phyloP scores from a whole-genome alignment of 768 basidiomycete species.

The Psilocybe azurescens region DNA sequence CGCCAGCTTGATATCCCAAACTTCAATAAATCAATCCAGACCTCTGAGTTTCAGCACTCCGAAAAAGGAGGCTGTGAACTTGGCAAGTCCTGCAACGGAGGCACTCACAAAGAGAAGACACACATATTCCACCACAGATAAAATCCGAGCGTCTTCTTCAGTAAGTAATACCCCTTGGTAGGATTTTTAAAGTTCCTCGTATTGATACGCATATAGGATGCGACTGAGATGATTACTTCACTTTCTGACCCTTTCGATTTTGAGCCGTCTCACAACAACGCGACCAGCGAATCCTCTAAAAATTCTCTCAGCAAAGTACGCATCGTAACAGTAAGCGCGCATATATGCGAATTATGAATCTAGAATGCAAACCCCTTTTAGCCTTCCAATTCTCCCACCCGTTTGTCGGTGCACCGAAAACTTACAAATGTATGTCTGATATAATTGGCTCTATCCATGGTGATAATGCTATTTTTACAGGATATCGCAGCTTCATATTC shows the following conservation, averaged over 20 bases:
- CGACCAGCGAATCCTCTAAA: not conserved
- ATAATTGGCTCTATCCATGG: too few species aligned
- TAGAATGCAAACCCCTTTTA: not conserved
- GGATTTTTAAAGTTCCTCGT: not conserved
- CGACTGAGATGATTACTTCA: not conserved
- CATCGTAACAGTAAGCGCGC: conserved; percentile 15
- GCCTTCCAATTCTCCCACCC: conserved; percentile 8
- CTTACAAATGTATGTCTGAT: conserved; percentile 2
- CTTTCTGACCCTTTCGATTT: not conserved
- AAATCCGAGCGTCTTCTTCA: not conserved
- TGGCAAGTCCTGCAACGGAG: not conserved
- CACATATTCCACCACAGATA: conserved; percentile 6
- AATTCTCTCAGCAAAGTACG: conserved; percentile 1
- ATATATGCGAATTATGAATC: not conserved
- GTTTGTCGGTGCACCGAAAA: not conserved
- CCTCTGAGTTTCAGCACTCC: conserved; percentile 5
- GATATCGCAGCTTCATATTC: conserved; percentile 13
- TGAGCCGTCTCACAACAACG: not conserved
- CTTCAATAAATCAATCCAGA: not conserved
- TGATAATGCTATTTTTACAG: not conserved
- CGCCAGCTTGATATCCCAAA: conserved; percentile 3
- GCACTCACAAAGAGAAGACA: conserved; percentile 6
- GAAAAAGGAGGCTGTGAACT: not conserved
- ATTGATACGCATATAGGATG: not conserved
- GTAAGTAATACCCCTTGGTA: not conserved